Evolutionary conservation across 2,329 filamentous ascomycete genomes (phyloP), one percentile per base, ranked within the genome.

Genomic region (Hymenoscyphus linearis): DNA sequence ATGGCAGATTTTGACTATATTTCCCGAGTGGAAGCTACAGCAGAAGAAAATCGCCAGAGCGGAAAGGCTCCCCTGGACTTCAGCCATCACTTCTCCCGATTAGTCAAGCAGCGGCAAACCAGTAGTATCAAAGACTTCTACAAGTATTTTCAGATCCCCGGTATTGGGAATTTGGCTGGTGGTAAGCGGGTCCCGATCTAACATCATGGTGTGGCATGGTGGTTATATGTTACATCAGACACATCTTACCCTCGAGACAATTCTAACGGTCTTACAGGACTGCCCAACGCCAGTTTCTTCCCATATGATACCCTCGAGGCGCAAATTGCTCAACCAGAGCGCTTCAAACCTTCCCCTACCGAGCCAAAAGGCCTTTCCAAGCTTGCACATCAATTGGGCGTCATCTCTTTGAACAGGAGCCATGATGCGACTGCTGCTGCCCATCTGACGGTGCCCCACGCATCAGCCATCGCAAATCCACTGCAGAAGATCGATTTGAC

Each of bases 301-400:
- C 93, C 93, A 9, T 96, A 89, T 75, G 92, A 97, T 70, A 95
- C 91, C 0, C 85, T 97, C 65, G 91, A 96, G 75, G 90, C 92
- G 47, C 86, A 88, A 66, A 85, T 88, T 64, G 90, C 91, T 35
- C 83, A 84, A 64, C 87, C 91, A 7, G 79, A 88, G 65, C 84
- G 92, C 74, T 95, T 89, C 81, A 80, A 83, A 36, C 88, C 88
- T 1, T 86, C 87, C 12, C 83, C 85, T 40, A 89, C 88, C 72
- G 77, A 80, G 54, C 84, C 85, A 10, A 72, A 71, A 25, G 67
- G 64, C 31, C 66, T 77, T 78, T 62, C 53, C 58, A 59, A 65
- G 52, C 59, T 80, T 2, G 67, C 75, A 16, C 70, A 73, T 18
- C 69, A 72, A 55, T 69, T 79, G 22, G 74, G 76, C 16, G 70